These are phyloP conservation scores for Anisodus tanguticus DNA, from an alignment of 257 asterid species.

Conservation along the genomic window DNA sequence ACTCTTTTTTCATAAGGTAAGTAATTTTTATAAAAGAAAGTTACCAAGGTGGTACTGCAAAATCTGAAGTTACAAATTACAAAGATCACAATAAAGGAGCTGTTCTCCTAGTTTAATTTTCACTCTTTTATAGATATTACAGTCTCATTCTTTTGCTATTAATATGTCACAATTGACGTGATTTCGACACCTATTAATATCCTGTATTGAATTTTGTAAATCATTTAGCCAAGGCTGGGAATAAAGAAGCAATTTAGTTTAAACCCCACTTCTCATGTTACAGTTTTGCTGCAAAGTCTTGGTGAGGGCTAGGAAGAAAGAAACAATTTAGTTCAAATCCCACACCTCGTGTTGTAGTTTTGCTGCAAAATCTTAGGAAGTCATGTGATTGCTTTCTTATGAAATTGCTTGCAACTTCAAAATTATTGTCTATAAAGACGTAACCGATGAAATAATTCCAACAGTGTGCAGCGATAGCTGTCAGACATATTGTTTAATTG, in stretches of 20 bases:
- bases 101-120: not conserved
- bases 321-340: not conserved
- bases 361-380: not conserved
- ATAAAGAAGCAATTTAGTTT: not conserved
- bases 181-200: not conserved
- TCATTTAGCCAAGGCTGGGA: not conserved
- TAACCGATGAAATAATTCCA: not conserved
- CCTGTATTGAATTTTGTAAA: not conserved
- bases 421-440: not conserved
- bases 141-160: not conserved
- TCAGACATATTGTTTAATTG: not conserved
- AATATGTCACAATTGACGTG: not conserved
- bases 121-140: not conserved
- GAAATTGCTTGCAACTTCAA: not conserved
- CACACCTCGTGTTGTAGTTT: not conserved
- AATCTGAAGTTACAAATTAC: not conserved
- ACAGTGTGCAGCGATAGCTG: not conserved
- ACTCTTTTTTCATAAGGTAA: not conserved
- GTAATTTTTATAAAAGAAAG: not conserved
- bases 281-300: constrained; percentile 5
- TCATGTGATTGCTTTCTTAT: not conserved
- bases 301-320: not conserved
- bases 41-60: not conserved
- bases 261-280: not conserved
- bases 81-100: constrained; percentile 1